Evolutionary conservation across 169 alveolate species (phyloP).

Genomic region (Ichthyophthirius multifiliis): DNA sequence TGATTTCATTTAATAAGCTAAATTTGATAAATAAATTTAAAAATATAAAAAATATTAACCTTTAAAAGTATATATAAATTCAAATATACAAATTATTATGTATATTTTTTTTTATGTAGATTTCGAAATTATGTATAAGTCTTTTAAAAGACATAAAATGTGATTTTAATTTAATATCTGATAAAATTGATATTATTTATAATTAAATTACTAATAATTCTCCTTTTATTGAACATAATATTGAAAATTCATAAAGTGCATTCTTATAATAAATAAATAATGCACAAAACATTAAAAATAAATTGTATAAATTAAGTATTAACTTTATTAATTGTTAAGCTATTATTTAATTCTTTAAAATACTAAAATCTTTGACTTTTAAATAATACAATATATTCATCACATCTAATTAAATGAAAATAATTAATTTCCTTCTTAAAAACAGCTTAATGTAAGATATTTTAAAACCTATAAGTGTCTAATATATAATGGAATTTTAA

Average conservation of each 20-base stretch:
- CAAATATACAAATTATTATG: neutral
- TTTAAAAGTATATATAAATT: neutral
- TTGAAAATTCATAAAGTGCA: neutral
- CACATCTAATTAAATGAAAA: slow-evolving; percentile 11
- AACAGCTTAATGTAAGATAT: neutral
- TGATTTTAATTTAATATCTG: neutral
- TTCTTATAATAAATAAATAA: neutral
- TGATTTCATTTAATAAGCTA: too few relatives aligned
- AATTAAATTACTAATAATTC: neutral
- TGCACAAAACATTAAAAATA: neutral
- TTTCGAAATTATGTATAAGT: neutral
- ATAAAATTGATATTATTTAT: neutral
- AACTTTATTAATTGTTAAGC: neutral
- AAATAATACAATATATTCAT: neutral
- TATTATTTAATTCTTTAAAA: slow-evolving; percentile 21
- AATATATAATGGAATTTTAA: neutral
- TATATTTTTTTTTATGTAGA: neutral
- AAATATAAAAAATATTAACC: too few relatives aligned
- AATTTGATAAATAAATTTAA: too few relatives aligned
- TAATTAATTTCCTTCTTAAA: slow-evolving; percentile 10
- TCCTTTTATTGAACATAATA: neutral
- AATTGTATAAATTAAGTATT: neutral
- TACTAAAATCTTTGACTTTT: slow-evolving; percentile 20
- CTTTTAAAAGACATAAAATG: neutral
- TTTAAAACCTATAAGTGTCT: slow-evolving; percentile 12